Conservation (phyloP, 768 basidiomycete genomes). For the Naematelia aurantialba region DNA sequence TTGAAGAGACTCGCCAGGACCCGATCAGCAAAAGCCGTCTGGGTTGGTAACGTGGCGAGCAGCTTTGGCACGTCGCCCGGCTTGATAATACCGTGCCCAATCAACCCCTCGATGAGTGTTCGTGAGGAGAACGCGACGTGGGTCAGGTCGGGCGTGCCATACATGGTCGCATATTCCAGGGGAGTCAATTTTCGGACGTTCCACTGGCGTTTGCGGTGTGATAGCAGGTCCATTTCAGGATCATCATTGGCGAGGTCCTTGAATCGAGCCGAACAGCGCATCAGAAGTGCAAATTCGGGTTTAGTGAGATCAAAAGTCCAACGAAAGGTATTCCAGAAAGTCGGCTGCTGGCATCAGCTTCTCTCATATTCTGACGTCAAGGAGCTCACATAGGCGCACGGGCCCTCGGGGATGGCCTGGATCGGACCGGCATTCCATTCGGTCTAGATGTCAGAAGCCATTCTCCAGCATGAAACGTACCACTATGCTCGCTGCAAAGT, state of each 20-base stretch:
- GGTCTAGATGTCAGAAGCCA: constrained; percentile 25
- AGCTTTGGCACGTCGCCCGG: constrained; percentile 30
- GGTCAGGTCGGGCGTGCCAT: constrained; percentile 19
- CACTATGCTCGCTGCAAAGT: constrained; percentile 27
- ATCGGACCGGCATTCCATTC: constrained; percentile 36
- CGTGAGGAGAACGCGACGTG: constrained; percentile 32
- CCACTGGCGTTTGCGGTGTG: constrained; percentile 10
- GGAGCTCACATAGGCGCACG: constrained; percentile 37
- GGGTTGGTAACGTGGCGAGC: constrained; percentile 6
- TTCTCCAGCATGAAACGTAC: constrained; percentile 26
- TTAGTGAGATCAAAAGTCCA: constrained; percentile 28
- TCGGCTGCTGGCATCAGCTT: constrained; percentile 24
- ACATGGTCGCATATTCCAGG: constrained; percentile 4
- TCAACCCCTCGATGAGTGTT: constrained; percentile 43
- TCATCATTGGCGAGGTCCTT: constrained; percentile 30
- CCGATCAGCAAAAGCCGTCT: constrained; percentile 25
- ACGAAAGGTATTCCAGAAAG: constrained; percentile 40
- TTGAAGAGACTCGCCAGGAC: constrained; percentile 41
- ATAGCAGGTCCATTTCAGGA: constrained; percentile 31
- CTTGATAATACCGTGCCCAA: constrained; percentile 40
- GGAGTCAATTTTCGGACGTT: constrained; percentile 12
- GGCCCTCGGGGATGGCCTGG: constrained; percentile 38
- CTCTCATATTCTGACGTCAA: too few relatives aligned
- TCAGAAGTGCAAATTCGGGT: constrained; percentile 6
- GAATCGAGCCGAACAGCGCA: constrained; percentile 20